Evolutionary conservation across 345 rosid species (phyloP), one percentile per base, ranked within the genome.

Genomic region (Pseudoturritis turrita): DNA sequence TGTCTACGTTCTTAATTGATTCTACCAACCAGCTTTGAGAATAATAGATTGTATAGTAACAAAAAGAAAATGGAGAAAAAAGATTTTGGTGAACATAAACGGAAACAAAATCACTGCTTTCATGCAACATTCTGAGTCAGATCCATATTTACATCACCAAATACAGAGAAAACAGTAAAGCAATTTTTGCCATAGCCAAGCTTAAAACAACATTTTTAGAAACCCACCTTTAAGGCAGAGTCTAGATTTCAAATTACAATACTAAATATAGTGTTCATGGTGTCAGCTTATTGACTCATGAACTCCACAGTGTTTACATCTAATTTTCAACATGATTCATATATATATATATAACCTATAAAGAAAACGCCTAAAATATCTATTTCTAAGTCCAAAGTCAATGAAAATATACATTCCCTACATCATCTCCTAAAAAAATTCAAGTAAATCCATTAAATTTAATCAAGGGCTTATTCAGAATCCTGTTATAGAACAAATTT

Each of bases 321-420:
- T 44, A 40, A 29, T 13, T 61, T 33, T 71, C 59, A 59, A 35
- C 60, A 19, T 10, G 13, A 71, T 61, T n/a, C 45, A 40, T 40
- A 18, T 19, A 35, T 6, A n/a, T n/a, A n/a, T n/a, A n/a, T n/a
- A n/a, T n/a, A 35, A 45, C 8, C 11, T 44, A 64, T 65, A 60
- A 59, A 53, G 21, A 53, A 68, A 68, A 55, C 28, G 41, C 75
- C 62, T 37, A 62, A 70, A 62, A 46, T 70, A 70, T 71, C 59
- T 4, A 53, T 60, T 52, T 54, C 51, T 13, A 10, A 54, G 63
- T 69, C 53, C 56, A 15, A 23, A 55, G 58, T 54, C 59, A 69
- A 76, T 75, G 58, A 31, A 51, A 52, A 25, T 44, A n/a, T 5
- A 60, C 56, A 67, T 51, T 19, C n/a, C 40, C 73, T 60, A 51